Base-by-base conservation (phyloP, 768 basidiomycete species). In the Kockovaella imperatae region DNA sequence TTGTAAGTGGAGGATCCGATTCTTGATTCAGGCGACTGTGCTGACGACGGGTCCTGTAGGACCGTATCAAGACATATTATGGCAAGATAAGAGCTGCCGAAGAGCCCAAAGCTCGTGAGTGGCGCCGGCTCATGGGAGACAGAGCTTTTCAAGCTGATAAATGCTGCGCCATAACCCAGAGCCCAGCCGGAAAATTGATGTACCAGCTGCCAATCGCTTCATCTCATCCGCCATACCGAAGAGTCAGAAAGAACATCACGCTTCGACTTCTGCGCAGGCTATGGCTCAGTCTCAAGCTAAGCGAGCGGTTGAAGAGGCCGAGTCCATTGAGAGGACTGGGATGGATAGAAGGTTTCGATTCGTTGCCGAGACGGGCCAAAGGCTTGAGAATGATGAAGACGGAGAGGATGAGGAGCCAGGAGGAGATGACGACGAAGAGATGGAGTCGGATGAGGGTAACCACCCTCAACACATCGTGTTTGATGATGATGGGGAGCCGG, bases 21-120 rank as follows among this genome's bases (percentile, higher is more conserved):
- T 7, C 25, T 3, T 18, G 7, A 1, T 3, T 5, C 21, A 4
- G 14, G 17, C 14, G 17, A 23, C 31, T 32, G 1, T 41, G 34
- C 29, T 44, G 10, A 11, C 52, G 43, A 15, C 28, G 18, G n/a
- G 14, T 8, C 13, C 26, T n/a, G n/a, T n/a, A 66, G 65, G 57
- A 72, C 31, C 55, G 71, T 7, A 63, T 72, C 35, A 59, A 59
- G 50, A 48, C 45, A 7, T 72, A 72, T 46, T 71, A 68, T 36
- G 46, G 50, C 32, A 72, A 72, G 47, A 54, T 72, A 36, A 48
- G 54, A 25, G 40, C 43, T 1, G 59, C 64, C 1, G 71, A 69
- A 53, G 40, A 65, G 21, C 60, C 65, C 1, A 53, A 63, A 41
- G 48, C 56, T 26, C 54, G 68, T 67, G 41, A 31, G 62, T 63